A percentile compares a stretch with the other conserved stretches of the same genome.
Evolutionary conservation across 768 basidiomycete species (phyloP).

Genomic region (Mycena kentingensis): DNA sequence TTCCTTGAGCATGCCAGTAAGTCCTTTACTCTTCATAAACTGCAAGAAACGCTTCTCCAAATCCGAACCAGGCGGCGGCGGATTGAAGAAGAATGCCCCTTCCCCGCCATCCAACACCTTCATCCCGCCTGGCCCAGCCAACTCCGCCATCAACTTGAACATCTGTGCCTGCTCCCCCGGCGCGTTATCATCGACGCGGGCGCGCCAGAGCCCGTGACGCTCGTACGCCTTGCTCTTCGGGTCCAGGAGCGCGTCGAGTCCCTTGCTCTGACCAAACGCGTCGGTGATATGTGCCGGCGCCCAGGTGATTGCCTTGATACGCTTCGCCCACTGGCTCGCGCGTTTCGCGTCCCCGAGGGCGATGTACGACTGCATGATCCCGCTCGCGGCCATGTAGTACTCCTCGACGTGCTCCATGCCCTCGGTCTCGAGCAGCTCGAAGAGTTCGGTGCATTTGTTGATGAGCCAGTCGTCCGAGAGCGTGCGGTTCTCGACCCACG

Average conservation of each 20-base stretch:
- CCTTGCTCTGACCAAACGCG: no score
- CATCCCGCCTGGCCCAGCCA: background rate
- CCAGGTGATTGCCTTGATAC: no score
- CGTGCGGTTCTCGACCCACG: conserved; percentile 31
- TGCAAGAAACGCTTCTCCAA: no score
- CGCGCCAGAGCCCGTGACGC: no score
- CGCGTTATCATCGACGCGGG: no score
- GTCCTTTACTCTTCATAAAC: no score
- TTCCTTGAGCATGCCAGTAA: no score
- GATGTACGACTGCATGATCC: conserved; percentile 6
- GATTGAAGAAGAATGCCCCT: background rate
- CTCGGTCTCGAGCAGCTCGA: background rate
- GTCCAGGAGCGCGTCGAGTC: no score
- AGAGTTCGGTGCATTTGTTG: background rate
- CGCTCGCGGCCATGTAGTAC: background rate
- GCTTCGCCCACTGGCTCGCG: no score
- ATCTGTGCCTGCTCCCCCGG: background rate
- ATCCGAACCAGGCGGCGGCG: no score
- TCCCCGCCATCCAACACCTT: background rate
- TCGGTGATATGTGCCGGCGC: no score
- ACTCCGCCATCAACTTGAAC: background rate
- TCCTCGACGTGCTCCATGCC: background rate
- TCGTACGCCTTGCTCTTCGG: no score
- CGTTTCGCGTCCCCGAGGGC: conserved; percentile 6
- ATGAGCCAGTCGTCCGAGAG: conserved; percentile 10